A percentile compares a stretch with the other conserved stretches of the same genome.
Evolutionary conservation across 2,329 filamentous ascomycete genomes (phyloP).

Genomic region (Neofusicoccum parvum): DNA sequence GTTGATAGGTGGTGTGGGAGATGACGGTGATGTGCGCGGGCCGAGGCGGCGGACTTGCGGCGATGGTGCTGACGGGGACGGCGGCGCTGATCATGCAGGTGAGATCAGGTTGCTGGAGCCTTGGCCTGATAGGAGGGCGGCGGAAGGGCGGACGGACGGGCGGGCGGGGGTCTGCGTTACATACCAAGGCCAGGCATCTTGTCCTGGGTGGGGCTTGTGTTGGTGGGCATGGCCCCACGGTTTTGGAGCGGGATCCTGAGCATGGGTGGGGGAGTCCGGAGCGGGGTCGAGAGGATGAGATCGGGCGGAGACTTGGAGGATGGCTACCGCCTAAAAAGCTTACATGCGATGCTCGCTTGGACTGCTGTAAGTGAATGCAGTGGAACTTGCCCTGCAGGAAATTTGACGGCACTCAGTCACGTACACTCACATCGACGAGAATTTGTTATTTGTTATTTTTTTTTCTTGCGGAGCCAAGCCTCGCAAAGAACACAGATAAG

Average conservation of each 20-base stretch:
- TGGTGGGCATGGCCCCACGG: neutral
- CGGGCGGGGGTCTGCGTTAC: neutral
- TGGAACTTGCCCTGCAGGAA: neutral
- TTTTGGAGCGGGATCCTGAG: neutral
- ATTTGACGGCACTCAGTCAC: too few relatives aligned
- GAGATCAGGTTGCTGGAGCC: too few relatives aligned
- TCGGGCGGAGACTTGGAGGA: neutral
- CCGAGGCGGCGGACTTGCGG: too few relatives aligned
- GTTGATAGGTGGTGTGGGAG: too few relatives aligned
- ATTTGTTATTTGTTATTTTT: too few relatives aligned
- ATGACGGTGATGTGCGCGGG: too few relatives aligned
- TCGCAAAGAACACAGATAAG: too few relatives aligned
- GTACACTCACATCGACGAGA: too few relatives aligned
- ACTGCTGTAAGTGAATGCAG: conserved; percentile 38
- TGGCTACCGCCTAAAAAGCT: neutral
- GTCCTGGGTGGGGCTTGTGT: neutral
- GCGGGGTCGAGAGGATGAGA: neutral
- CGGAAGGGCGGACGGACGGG: neutral
- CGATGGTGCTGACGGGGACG: too few relatives aligned
- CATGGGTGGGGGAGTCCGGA: neutral
- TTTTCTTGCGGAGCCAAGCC: too few relatives aligned
- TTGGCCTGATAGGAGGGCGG: too few relatives aligned
- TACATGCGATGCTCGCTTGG: neutral
- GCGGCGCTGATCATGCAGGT: too few relatives aligned
- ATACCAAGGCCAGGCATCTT: neutral